Percentiles rank a stretch among this genome's conserved stretches.
Evolutionary conservation across 1,284 basidiomycete genomes (phyloP).

Genomic region (Pisolithus thermaeus): DNA sequence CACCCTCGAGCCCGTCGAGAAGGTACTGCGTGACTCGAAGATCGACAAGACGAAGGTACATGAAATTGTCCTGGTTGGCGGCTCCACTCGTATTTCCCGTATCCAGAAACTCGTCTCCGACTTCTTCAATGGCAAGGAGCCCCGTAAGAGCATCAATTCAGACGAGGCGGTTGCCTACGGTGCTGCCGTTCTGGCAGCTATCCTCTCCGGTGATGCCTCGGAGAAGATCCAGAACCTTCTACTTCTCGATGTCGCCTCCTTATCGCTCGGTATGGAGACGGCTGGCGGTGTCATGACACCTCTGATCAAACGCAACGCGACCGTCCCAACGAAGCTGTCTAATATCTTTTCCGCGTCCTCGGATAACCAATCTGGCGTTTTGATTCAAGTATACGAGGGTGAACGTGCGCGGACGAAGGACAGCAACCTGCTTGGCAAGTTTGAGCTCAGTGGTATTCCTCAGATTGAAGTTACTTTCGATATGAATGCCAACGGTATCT

Average conservation of each 20-base stretch:
- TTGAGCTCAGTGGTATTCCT: conserved; percentile 97
- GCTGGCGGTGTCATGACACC: conserved; percentile 98
- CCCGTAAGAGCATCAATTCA: conserved; percentile 91
- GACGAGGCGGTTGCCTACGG: conserved; percentile 96
- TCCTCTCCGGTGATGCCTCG: conserved; percentile 70
- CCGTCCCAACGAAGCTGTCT: conserved; percentile 96
- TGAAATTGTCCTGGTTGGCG: conserved; percentile 81
- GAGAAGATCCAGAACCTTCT: conserved; percentile 82
- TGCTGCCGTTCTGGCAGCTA: conserved; percentile 96
- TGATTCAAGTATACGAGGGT: conserved; percentile 99
- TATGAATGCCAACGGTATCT: conserved; percentile 96
- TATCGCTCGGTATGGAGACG: conserved; percentile 96
- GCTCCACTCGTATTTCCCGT: conserved; percentile 98
- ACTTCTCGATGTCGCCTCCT: conserved; percentile 92
- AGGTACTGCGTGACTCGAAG: conserved; percentile 55
- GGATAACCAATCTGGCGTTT: conserved; percentile 98
- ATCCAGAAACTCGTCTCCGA: conserved; percentile 95
- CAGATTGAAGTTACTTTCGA: conserved; percentile 99
- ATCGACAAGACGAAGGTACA: too few relatives aligned
- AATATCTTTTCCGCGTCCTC: conserved; percentile 94
- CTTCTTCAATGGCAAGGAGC: conserved; percentile 79
- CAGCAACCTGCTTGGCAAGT: conserved; percentile 99
- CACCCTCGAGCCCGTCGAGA: conserved; percentile 99
- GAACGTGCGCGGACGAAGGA: conserved; percentile 99
- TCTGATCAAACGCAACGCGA: conserved; percentile 94